These are phyloP conservation scores for Penicillium pulvis DNA, from an alignment of 495 filamentous ascomycete genomes.

Conservation along the genomic window DNA sequence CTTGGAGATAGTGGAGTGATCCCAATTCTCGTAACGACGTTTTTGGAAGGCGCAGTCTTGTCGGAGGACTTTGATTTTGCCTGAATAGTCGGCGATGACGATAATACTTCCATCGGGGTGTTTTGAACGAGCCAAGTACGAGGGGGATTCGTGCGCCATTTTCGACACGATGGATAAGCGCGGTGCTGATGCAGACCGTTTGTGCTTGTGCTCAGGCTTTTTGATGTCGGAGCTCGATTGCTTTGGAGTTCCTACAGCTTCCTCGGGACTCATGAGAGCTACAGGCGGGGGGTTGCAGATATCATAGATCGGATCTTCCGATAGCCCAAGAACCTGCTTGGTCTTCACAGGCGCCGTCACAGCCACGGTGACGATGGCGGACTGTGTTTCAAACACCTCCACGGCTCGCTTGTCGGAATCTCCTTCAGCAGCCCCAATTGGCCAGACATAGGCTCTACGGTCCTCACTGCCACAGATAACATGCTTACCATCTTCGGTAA, in stretches of 20 bases:
- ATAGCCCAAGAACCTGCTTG: constrained; percentile 72
- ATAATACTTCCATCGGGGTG: constrained; percentile 91
- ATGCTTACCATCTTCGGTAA: constrained; percentile 85
- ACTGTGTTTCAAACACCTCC: constrained; percentile 89
- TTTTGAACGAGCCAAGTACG: constrained; percentile 70
- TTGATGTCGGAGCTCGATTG: constrained; percentile 15
- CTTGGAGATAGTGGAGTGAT: constrained; percentile 74
- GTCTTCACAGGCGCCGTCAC: constrained; percentile 81
- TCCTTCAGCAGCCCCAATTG: constrained; percentile 60
- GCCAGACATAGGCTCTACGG: constrained; percentile 87
- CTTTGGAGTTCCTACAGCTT: constrained; percentile 49
- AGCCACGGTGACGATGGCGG: constrained; percentile 82
- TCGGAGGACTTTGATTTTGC: constrained; percentile 89
- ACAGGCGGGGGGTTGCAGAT: constrained; percentile 95
- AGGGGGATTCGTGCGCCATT: constrained; percentile 61
- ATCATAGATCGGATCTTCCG: constrained; percentile 92
- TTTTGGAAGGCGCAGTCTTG: constrained; percentile 84
- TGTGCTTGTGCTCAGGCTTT: constrained; percentile 23
- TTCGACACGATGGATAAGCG: constrained; percentile 50
- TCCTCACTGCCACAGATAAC: constrained; percentile 96
- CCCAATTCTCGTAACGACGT: constrained; percentile 52
- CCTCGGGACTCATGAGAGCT: constrained; percentile 74
- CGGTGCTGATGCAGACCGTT: constrained; percentile 22
- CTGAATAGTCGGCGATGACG: constrained; percentile 84
- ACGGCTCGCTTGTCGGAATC: constrained; percentile 76